A percentile compares a stretch with the other conserved stretches of the same genome.
Evolutionary conservation across 2,329 filamentous ascomycete genomes (phyloP).

Genomic region (Fusarium pseudonygamai): DNA sequence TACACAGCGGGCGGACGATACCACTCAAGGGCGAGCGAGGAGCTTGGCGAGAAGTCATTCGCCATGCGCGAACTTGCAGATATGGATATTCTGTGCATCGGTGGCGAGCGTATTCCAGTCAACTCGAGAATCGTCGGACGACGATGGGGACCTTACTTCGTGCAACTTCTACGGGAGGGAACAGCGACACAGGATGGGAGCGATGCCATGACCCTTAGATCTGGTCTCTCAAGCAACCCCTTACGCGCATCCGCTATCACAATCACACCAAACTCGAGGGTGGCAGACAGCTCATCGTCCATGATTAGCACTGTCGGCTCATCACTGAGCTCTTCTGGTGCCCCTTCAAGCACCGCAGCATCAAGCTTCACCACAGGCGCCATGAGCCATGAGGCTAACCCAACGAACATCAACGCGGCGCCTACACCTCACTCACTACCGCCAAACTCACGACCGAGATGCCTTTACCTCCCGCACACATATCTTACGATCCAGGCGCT

Average conservation of each 20-base stretch:
- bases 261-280: constrained; percentile 75
- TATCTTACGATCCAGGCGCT: constrained; percentile 88
- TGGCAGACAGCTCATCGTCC: constrained; percentile 59
- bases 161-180: constrained; percentile 87
- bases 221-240: constrained; percentile 65
- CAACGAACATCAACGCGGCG: constrained; percentile 59
- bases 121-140: constrained; percentile 89
- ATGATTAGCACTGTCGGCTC: constrained; percentile 57
- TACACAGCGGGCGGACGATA: constrained; percentile 78
- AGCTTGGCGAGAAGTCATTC: constrained; percentile 84
- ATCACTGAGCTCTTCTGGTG: constrained; percentile 50
- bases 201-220: constrained; percentile 79
- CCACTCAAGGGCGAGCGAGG: constrained; percentile 81
- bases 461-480: constrained; percentile 93
- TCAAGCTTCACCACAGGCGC: constrained; percentile 54
- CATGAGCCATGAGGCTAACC: constrained; percentile 51
- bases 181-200: constrained; percentile 75
- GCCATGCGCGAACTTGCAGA: constrained; percentile 86
- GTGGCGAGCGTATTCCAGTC: constrained; percentile 90
- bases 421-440: constrained; percentile 66
- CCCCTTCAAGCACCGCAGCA: constrained; percentile 55
- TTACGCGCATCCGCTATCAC: constrained; percentile 84
- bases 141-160: constrained; percentile 96
- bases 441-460: constrained; percentile 77
- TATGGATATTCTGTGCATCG: constrained; percentile 95